Evolutionary conservation across 2,329 filamentous ascomycete genomes (phyloP).

Genomic region (Penicillium sp.): DNA sequence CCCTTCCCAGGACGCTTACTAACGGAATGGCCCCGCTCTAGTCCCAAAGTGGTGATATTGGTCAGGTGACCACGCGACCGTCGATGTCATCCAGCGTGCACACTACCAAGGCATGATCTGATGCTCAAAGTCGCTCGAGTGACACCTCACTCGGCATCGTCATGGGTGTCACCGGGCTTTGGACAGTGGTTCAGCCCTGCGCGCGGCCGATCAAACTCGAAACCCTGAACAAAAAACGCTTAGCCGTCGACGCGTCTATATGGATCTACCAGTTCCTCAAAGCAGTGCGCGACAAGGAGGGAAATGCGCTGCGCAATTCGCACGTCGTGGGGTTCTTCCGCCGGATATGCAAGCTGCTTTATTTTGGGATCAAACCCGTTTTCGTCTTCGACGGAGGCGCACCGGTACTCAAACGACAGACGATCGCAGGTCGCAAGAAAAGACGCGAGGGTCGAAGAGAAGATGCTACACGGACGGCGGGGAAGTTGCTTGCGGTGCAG

Average conservation of each 20-base stretch:
- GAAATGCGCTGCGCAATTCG: slow-evolving; percentile 91
- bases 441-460: slow-evolving; percentile 85
- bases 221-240: slow-evolving; percentile 90
- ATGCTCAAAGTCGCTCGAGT: background rate
- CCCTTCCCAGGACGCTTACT: slow-evolving; percentile 7
- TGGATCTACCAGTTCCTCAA: slow-evolving; percentile 99
- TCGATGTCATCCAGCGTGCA: slow-evolving; percentile 4
- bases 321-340: slow-evolving; percentile 98
- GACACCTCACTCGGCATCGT: slow-evolving; percentile 8
- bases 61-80: slow-evolving; percentile 19
- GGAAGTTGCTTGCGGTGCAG: slow-evolving; percentile 86
- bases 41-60: slow-evolving; percentile 17
- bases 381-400: slow-evolving; percentile 98
- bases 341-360: slow-evolving; percentile 94
- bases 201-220: slow-evolving; percentile 94
- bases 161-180: slow-evolving; percentile 98
- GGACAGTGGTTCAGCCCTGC: slow-evolving; percentile 93
- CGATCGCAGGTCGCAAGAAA: slow-evolving; percentile 73
- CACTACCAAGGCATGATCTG: background rate
- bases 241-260: slow-evolving; percentile 96
- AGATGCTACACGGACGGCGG: slow-evolving; percentile 87
- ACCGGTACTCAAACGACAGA: slow-evolving; percentile 84
- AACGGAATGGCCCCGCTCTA: slow-evolving; percentile 8
- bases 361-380: slow-evolving; percentile 92
- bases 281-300: slow-evolving; percentile 96